These are phyloP conservation scores for Austroboletus novae-zelandiae DNA, from an alignment of 1,284 basidiomycete genomes.

Conservation along the genomic window DNA sequence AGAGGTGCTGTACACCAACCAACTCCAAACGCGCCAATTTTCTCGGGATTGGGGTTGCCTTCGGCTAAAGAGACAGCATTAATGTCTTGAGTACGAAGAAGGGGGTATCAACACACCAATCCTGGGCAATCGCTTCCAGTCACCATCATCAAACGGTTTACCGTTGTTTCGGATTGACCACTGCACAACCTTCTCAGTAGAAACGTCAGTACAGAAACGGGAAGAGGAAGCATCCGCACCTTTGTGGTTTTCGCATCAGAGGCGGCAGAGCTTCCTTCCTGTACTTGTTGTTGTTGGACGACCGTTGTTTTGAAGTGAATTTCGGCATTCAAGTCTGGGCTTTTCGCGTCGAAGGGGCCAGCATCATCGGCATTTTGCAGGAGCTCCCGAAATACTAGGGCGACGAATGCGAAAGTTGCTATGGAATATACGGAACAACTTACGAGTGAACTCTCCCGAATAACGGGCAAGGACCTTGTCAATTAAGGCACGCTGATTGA, in stretches of 20 bases:
- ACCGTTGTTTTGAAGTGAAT: slow-evolving; percentile 76
- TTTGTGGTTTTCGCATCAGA: slow-evolving; percentile 55
- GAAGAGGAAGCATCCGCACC: slow-evolving; percentile 9
- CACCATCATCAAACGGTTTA: slow-evolving; percentile 75
- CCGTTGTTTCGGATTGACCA: slow-evolving; percentile 92
- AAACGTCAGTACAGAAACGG: not conserved
- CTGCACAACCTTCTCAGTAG: slow-evolving; percentile 52
- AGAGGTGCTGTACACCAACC: slow-evolving; percentile 41
- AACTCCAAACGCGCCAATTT: slow-evolving; percentile 86
- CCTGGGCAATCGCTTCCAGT: slow-evolving; percentile 88
- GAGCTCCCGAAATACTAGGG: slow-evolving; percentile 82
- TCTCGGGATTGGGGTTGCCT: slow-evolving; percentile 82
- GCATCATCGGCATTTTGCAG: slow-evolving; percentile 97
- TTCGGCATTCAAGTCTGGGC: slow-evolving; percentile 42
- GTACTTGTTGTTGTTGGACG: slow-evolving; percentile 34
- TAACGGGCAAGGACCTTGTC: slow-evolving; percentile 97
- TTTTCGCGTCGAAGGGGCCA: slow-evolving; percentile 43
- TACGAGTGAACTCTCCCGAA: slow-evolving; percentile 87
- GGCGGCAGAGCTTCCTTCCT: not conserved
- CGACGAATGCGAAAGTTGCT: not conserved
- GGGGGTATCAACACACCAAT: slow-evolving; percentile 53
- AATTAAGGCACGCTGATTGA: slow-evolving; percentile 93
- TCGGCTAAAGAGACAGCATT: slow-evolving; percentile 51
- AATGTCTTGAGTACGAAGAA: too few species aligned
- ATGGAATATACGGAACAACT: not conserved